Percentiles rank a stretch among this genome's conserved stretches.
These are phyloP conservation scores for Metschnikowia orientalis DNA, from an alignment of 805 yeast genomes.

Conservation along the genomic window DNA sequence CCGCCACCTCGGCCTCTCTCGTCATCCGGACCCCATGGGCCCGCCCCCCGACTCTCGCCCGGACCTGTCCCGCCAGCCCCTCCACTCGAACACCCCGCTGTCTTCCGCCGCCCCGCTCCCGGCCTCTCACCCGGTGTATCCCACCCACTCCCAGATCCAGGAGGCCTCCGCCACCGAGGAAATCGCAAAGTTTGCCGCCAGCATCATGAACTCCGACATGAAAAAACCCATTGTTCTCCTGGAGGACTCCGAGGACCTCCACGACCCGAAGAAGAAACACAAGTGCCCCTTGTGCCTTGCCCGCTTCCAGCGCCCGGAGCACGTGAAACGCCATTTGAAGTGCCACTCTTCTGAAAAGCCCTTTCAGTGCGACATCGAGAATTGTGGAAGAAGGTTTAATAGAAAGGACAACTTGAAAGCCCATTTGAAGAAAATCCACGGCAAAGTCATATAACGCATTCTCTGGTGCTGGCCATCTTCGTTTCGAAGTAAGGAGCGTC, in stretches of 20 bases:
- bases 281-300: constrained; percentile 62
- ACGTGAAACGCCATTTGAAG: constrained; percentile 61
- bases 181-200: constrained; percentile 20
- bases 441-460: constrained; percentile 4
- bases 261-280: constrained; percentile 52
- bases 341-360: constrained; percentile 57
- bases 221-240: constrained; percentile 20
- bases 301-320: constrained; percentile 66
- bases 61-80: constrained; percentile 4
- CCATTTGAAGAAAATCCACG: constrained; percentile 59
- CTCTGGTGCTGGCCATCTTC: too few relatives aligned
- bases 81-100: constrained; percentile 2
- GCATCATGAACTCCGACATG: constrained; percentile 19
- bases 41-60: constrained; percentile 5
- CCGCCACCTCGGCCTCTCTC: constrained; percentile 1
- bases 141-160: constrained; percentile 16
- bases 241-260: constrained; percentile 30
- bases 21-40: constrained; percentile 9
- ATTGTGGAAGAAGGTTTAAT: constrained; percentile 54
- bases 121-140: constrained; percentile 7
- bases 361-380: constrained; percentile 46
- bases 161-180: constrained; percentile 19
- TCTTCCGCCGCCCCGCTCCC: constrained; percentile 16
- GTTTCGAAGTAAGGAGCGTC: too few relatives aligned
- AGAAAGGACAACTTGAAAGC: constrained; percentile 58